Evolutionary conservation across 2,329 filamentous ascomycete genomes (phyloP).

Genomic region (Colletotrichum abscissum): DNA sequence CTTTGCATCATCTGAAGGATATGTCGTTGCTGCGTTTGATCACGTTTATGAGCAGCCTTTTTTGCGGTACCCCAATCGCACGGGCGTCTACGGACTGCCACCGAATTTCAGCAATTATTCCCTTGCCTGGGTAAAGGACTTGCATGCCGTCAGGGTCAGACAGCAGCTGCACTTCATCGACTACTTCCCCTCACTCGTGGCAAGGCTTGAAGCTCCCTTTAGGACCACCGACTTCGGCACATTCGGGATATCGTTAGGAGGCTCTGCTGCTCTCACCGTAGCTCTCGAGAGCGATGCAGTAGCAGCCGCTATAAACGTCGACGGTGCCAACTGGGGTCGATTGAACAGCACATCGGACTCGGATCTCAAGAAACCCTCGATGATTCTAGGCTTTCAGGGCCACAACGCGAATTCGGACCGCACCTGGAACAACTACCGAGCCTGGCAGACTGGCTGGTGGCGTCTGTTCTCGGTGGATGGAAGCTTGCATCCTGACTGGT

Average conservation of each 20-base stretch:
- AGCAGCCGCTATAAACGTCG: conserved; percentile 39
- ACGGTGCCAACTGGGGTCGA: conserved; percentile 35
- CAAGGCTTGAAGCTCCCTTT: conserved; percentile 33
- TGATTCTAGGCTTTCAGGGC: conserved; percentile 37
- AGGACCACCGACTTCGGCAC: conserved; percentile 35
- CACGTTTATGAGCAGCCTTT: conserved; percentile 44
- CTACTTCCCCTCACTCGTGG: conserved; percentile 33
- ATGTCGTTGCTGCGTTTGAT: conserved; percentile 41
- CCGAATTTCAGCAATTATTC: conserved; percentile 21
- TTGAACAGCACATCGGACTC: conserved; percentile 30
- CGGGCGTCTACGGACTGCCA: conserved; percentile 38
- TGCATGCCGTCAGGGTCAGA: conserved; percentile 37
- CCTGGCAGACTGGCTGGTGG: conserved; percentile 33
- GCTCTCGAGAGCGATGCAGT: conserved; percentile 31
- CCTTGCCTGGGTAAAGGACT: not conserved
- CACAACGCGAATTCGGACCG: conserved; percentile 34
- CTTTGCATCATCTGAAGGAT: conserved; percentile 37
- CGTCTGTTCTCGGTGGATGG: conserved; percentile 26
- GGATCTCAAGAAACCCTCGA: conserved; percentile 38
- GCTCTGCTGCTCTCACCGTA: conserved; percentile 37
- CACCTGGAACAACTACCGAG: conserved; percentile 26
- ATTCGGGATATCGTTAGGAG: conserved; percentile 40
- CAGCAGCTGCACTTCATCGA: conserved; percentile 39
- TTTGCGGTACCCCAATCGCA: conserved; percentile 42
- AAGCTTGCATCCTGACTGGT: conserved; percentile 27